phyloP scores from a whole-genome alignment of 2,329 filamentous ascomycete species.

The Neofusicoccum parvum region DNA sequence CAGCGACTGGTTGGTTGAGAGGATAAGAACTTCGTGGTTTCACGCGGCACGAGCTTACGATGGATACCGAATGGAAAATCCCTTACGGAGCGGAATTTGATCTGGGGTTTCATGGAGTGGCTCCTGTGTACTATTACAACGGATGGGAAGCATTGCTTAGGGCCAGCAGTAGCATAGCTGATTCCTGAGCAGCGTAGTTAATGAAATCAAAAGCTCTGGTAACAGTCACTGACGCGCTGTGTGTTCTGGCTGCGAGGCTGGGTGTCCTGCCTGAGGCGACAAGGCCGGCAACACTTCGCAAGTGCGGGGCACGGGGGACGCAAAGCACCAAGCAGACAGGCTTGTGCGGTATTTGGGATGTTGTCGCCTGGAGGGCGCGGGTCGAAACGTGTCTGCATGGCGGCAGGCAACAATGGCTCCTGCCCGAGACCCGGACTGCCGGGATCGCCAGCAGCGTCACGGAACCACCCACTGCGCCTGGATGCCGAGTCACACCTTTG shows the following conservation, averaged over 20 bases:
- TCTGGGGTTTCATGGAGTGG: background rate
- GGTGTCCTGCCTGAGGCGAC: background rate
- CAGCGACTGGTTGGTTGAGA: background rate
- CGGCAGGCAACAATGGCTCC: background rate
- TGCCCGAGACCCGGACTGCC: background rate
- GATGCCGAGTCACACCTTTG: background rate
- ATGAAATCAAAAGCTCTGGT: background rate
- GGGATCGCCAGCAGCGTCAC: background rate
- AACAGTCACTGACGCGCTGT: too few relatives aligned
- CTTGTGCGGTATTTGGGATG: background rate
- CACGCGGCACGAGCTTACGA: conserved; percentile 16
- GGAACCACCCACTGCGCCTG: too few relatives aligned
- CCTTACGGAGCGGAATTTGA: background rate
- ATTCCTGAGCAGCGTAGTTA: background rate
- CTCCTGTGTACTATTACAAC: conserved; percentile 9
- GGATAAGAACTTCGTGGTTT: background rate
- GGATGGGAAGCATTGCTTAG: background rate
- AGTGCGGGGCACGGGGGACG: background rate
- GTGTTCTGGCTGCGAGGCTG: background rate
- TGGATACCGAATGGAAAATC: background rate
- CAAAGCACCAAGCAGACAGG: background rate
- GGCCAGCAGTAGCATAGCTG: too few relatives aligned
- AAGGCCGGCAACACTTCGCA: background rate
- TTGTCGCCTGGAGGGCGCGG: background rate
- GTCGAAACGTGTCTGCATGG: background rate